Evolutionary conservation across 805 yeast genomes (phyloP).

Genomic region (Yamadazyma phyllophila): DNA sequence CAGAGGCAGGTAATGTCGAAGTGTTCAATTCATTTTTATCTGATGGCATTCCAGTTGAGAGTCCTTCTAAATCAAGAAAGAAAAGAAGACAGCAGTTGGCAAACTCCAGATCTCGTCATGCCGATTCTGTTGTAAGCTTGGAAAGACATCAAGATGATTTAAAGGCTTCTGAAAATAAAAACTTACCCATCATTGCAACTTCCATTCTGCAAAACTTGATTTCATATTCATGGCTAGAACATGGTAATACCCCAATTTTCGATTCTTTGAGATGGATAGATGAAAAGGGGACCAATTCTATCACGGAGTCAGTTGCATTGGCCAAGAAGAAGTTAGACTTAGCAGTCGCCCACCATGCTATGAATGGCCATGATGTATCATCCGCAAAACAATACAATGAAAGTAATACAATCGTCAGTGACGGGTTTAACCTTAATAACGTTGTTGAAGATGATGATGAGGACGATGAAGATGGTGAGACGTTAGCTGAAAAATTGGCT

Average conservation of each 20-base stretch:
- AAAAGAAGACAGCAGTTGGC: slow-evolving; percentile 43
- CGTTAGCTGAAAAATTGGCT: slow-evolving; percentile 30
- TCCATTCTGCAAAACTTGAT: slow-evolving; percentile 34
- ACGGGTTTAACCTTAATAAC: slow-evolving; percentile 63
- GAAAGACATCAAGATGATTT: slow-evolving; percentile 44
- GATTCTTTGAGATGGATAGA: slow-evolving; percentile 52
- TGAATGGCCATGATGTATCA: slow-evolving; percentile 51
- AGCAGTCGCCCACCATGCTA: slow-evolving; percentile 42
- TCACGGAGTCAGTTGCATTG: slow-evolving; percentile 25
- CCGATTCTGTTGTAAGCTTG: slow-evolving; percentile 46
- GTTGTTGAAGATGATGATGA: slow-evolving; percentile 46
- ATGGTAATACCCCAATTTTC: slow-evolving; percentile 54
- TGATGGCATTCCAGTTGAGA: slow-evolving; percentile 21
- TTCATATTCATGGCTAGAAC: slow-evolving; percentile 60
- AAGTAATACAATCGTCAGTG: slow-evolving; percentile 56
- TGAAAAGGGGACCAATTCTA: slow-evolving; percentile 18
- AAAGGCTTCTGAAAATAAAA: slow-evolving; percentile 28
- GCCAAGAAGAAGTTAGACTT: slow-evolving; percentile 28
- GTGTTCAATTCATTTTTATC: slow-evolving; percentile 59
- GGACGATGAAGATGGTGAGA: slow-evolving; percentile 44
- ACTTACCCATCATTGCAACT: slow-evolving; percentile 27
- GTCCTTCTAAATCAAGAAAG: slow-evolving; percentile 26
- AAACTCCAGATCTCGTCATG: slow-evolving; percentile 48
- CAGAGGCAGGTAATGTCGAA: slow-evolving; percentile 76
- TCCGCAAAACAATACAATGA: slow-evolving; percentile 59